Evolutionary conservation across 805 yeast species (phyloP).

Genomic region (Candida lessepsii): DNA sequence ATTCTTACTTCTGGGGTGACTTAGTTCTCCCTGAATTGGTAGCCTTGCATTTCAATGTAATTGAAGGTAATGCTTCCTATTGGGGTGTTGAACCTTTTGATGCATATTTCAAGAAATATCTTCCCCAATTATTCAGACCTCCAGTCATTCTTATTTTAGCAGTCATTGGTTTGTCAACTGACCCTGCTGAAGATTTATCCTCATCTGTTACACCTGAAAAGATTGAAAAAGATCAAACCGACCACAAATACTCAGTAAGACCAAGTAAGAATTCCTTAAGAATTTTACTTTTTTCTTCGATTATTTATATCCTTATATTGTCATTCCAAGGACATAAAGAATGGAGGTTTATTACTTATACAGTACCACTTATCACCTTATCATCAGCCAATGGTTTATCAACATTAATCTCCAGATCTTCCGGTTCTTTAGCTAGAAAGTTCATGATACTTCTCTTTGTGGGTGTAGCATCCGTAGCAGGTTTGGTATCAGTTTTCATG

Average conservation of each 20-base stretch:
- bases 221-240: too few relatives aligned
- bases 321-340: constrained; percentile 91
- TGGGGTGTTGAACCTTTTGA: constrained; percentile 86
- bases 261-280: constrained; percentile 38
- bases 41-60: constrained; percentile 70
- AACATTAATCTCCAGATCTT: constrained; percentile 16
- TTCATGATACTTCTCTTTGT: constrained; percentile 18
- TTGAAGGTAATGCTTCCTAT: constrained; percentile 66
- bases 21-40: constrained; percentile 69
- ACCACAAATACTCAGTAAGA: constrained; percentile 22
- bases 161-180: constrained; percentile 42
- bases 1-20: constrained; percentile 73
- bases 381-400: constrained; percentile 63
- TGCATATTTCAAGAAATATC: constrained; percentile 61
- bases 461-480: constrained; percentile 26
- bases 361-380: constrained; percentile 65
- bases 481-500: constrained; percentile 47
- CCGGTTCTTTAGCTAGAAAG: constrained; percentile 6
- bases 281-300: constrained; percentile 49
- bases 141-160: constrained; percentile 43
- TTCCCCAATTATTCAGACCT: constrained; percentile 37
- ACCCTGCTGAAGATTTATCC: constrained; percentile 35
- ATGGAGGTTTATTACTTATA: constrained; percentile 84
- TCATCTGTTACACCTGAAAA: constrained; percentile 12
- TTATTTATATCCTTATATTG: constrained; percentile 58